phyloP scores from a whole-genome alignment of 441 rosid genomes.

The Adansonia madagascariensis region DNA sequence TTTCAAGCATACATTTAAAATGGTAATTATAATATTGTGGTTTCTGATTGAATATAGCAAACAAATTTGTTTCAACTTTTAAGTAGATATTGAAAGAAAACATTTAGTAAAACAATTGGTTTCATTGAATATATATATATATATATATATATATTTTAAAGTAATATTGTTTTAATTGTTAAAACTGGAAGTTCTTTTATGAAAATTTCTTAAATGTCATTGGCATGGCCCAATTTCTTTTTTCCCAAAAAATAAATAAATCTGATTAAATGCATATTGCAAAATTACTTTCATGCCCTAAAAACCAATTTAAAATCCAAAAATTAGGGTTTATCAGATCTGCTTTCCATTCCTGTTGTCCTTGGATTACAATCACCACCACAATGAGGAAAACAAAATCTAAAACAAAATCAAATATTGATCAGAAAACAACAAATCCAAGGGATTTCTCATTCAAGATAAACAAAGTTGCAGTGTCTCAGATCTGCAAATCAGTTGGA shows the following conservation, averaged over 20 bases:
- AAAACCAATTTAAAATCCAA: not conserved
- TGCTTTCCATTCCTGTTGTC: not conserved
- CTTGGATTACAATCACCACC: not conserved
- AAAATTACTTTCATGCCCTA: not conserved
- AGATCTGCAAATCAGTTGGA: slow-evolving; percentile 29
- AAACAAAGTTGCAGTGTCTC: slow-evolving; percentile 22
- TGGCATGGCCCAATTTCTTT: not conserved
- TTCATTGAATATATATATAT: too few species aligned
- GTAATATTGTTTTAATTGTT: too few species aligned
- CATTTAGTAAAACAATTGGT: too few species aligned
- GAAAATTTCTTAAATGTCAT: not conserved
- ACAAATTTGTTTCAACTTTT: too few species aligned
- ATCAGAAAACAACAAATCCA: not conserved
- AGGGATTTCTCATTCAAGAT: slow-evolving; percentile 15
- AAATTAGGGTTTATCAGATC: not conserved
- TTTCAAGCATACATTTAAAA: too few species aligned
- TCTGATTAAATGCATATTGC: not conserved
- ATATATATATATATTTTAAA: too few species aligned
- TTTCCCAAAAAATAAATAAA: not conserved
- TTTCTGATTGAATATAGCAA: too few species aligned
- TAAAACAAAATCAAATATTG: slow-evolving; percentile 1
- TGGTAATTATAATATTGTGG: too few species aligned
- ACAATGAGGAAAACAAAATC: not conserved
- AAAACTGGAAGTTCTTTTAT: not conserved
- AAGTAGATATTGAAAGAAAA: too few species aligned